Percentiles rank a stretch among this genome's conserved stretches.
These are phyloP conservation scores for Rhizoctonia solani DNA, from an alignment of 1,284 basidiomycete species.

Conservation along the genomic window DNA sequence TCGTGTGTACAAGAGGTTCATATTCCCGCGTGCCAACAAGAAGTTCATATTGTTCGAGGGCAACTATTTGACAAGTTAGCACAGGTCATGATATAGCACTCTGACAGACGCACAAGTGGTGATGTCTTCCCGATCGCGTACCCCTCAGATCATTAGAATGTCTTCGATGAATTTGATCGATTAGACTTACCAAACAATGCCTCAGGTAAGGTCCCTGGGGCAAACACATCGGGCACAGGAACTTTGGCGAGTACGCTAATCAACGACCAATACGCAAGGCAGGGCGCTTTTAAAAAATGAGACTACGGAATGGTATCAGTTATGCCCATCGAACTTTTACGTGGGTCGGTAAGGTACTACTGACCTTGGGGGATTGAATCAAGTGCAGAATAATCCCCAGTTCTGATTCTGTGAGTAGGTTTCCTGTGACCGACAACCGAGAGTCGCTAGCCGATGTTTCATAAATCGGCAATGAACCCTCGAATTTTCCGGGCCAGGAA, in stretches of 20 bases:
- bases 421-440: constrained; percentile 59
- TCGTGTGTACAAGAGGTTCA: constrained; percentile 31
- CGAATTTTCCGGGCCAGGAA: constrained; percentile 74
- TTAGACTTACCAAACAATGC: constrained; percentile 36
- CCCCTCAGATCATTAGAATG: not conserved
- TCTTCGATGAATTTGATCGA: not conserved
- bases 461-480: constrained; percentile 63
- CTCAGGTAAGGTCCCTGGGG: constrained; percentile 32
- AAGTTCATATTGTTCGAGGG: constrained; percentile 32
- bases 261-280: constrained; percentile 73
- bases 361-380: constrained; percentile 72
- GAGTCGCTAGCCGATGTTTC: constrained; percentile 59
- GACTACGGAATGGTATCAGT: constrained; percentile 51
- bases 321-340: not conserved
- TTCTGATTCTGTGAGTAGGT: constrained; percentile 66
- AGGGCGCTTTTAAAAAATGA: constrained; percentile 80
- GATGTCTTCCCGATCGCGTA: not conserved
- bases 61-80: constrained; percentile 5
- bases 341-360: constrained; percentile 41
- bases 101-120: constrained; percentile 3
- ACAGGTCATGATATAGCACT: not conserved
- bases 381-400: constrained; percentile 65
- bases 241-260: constrained; percentile 74
- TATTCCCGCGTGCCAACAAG: constrained; percentile 28
- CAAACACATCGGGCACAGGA: constrained; percentile 38